Conservation (phyloP, 2,329 filamentous ascomycete species). For the Ophiocordyceps camponoti-saundersi region DNA sequence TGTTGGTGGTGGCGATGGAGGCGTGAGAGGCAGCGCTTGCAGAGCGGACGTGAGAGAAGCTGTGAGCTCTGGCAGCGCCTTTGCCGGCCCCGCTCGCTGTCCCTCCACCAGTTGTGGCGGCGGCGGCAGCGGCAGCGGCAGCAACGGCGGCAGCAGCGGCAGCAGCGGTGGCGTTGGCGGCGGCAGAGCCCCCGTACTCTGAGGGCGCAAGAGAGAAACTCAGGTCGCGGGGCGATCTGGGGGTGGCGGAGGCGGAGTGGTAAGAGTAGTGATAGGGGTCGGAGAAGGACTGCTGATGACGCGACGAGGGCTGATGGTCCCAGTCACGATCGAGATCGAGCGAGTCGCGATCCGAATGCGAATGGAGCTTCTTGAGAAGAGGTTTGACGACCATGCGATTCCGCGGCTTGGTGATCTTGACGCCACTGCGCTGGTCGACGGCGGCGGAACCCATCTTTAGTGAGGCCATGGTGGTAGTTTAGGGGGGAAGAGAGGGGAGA, state of each 20-base stretch:
- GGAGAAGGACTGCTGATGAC: conserved; percentile 8
- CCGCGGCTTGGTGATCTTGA: conserved; percentile 25
- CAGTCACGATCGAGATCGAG: conserved; percentile 43
- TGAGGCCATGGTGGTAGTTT: conserved; percentile 10
- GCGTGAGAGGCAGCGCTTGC: conserved; percentile 40
- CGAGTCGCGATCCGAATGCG: conserved; percentile 41
- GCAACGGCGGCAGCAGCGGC: neutral
- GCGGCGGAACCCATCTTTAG: conserved; percentile 10
- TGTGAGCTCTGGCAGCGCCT: conserved; percentile 7
- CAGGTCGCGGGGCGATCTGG: conserved; percentile 20
- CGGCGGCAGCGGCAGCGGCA: neutral
- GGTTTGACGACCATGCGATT: conserved; percentile 37
- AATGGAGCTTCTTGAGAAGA: conserved; percentile 40
- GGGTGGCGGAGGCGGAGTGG: conserved; percentile 1
- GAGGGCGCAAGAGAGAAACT: conserved; percentile 25
- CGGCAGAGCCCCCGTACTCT: conserved; percentile 11
- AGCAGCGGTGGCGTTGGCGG: neutral
- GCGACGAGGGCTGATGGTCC: conserved; percentile 28
- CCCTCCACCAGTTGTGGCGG: neutral
- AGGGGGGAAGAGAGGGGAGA: neutral
- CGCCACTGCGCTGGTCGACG: conserved; percentile 4
- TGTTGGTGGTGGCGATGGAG: conserved; percentile 37
- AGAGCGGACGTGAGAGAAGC: conserved; percentile 38
- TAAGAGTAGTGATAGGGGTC: conserved; percentile 5
- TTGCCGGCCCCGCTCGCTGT: neutral